Evolutionary conservation across 805 yeast species (phyloP), one percentile per base, ranked within the genome.

Genomic region (Limtongozyma cylindracea): DNA sequence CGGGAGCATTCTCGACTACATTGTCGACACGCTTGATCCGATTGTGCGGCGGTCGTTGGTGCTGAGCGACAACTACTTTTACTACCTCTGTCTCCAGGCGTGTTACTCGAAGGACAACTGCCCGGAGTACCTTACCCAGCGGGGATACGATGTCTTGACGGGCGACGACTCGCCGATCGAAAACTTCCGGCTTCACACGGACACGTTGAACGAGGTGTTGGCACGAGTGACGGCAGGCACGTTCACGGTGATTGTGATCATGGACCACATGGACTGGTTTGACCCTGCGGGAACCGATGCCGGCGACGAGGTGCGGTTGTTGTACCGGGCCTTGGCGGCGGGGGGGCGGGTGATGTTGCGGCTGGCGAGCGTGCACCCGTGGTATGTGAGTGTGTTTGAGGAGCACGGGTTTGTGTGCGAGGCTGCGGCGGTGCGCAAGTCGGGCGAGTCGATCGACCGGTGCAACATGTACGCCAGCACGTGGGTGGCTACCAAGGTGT

Each of bases 201-300:
- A 76, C 40, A 65, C 67, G 26, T 51, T 74, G 34, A 68, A 62
- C 35, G 80, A 73, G 34, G 88, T 76, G 3, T 61, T 71, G 29
- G 65, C 61, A 19, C 56, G 88, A 29, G 48, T 74, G 23, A 49
- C 65, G 13, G 49, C 56, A 21, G 56, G 60, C 25, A 60, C 78
- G 8, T 53, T 74, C 20, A 66, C 82, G 4, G 66, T 69, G 32
- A 84, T 84, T 16, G 61, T 74, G 19, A 70, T 74, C 24, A 74
- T 74, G 91, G 91, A 74, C 42, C 91, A 74, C 41, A 72, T 76
- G 88, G 91, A 76, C 44, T 74, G 91, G 91, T 74, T 74, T 37
- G 67, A 68, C 31, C 68, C 74, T 17, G 38, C 50, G 10, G 71
- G 69, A 6, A 34, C 35, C 3, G 80, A 70, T 11, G 82, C 77